phyloP scores from a whole-genome alignment of 2,329 filamentous ascomycete genomes.

The Rhexocercosporidium sp. region DNA sequence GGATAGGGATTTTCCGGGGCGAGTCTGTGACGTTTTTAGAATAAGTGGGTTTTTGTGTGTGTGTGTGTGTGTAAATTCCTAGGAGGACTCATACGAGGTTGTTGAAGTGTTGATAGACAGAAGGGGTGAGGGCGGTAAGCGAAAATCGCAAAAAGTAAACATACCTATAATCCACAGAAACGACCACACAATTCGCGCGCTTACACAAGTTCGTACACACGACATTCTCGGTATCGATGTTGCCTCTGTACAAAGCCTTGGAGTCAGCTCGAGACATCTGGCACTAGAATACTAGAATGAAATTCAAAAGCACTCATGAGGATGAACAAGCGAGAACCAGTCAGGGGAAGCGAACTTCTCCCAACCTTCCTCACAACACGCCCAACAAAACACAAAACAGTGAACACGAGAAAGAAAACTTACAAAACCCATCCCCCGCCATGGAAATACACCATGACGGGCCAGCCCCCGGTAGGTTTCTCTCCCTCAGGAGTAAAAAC shows the following conservation, averaged over 20 bases:
- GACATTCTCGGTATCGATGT: slow-evolving; percentile 62
- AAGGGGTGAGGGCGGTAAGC: neutral
- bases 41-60: neutral
- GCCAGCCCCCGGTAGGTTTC: slow-evolving; percentile 55
- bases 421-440: slow-evolving; percentile 62
- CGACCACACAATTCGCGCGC: slow-evolving; percentile 55
- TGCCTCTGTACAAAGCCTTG: slow-evolving; percentile 43
- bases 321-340: neutral
- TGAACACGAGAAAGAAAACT: neutral
- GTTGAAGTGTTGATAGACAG: neutral
- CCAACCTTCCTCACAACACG: no score
- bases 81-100: neutral
- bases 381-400: no score
- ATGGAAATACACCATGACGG: slow-evolving; percentile 61
- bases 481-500: slow-evolving; percentile 55
- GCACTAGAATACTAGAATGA: no score
- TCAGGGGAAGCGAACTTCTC: no score
- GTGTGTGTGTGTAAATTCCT: neutral
- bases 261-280: neutral
- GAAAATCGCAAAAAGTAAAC: neutral
- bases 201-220: slow-evolving; percentile 60
- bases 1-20: slow-evolving; percentile 62
- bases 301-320: neutral
- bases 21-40: slow-evolving; percentile 46
- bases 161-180: slow-evolving; percentile 61